Evolutionary conservation across 1,139 yeast genomes (phyloP).

Genomic region (Pichia sp.): DNA sequence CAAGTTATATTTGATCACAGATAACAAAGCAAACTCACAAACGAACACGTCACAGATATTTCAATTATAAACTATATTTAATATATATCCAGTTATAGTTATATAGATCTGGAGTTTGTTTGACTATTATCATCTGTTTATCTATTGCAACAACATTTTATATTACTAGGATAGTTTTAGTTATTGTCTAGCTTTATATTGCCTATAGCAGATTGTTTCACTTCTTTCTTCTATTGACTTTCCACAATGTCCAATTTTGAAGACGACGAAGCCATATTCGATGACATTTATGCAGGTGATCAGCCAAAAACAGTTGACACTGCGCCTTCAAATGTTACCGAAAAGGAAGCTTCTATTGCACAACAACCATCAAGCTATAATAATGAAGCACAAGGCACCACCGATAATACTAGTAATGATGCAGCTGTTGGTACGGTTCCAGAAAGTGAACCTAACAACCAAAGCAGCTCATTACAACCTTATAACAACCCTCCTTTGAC

Average conservation of each 20-base stretch:
- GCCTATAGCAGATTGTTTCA: conserved; percentile 3
- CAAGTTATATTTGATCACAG: not conserved
- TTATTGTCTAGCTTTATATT: conserved; percentile 5
- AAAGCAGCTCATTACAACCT: conserved; percentile 2
- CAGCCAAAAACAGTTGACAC: conserved; percentile 11
- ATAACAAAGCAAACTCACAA: not conserved
- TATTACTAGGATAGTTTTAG: not conserved
- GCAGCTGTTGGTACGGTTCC: not conserved
- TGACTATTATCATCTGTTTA: not conserved
- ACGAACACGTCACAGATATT: not conserved
- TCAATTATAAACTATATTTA: conserved; percentile 13
- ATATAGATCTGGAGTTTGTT: conserved; percentile 9
- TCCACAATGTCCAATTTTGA: conserved; percentile 46
- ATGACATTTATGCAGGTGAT: conserved; percentile 40
- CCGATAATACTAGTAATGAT: conserved; percentile 1
- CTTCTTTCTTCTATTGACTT: not conserved
- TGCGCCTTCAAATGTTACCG: conserved; percentile 7
- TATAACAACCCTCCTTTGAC: not conserved
- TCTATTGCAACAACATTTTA: not conserved
- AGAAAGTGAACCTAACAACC: conserved; percentile 3
- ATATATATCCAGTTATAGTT: conserved; percentile 7
- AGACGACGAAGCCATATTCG: conserved; percentile 67
- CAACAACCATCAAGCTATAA: conserved; percentile 4
- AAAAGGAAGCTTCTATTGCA: not conserved
- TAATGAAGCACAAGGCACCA: not conserved